phyloP scores from a whole-genome alignment of 2,329 filamentous ascomycete genomes.

The Colletotrichum simmondsii region DNA sequence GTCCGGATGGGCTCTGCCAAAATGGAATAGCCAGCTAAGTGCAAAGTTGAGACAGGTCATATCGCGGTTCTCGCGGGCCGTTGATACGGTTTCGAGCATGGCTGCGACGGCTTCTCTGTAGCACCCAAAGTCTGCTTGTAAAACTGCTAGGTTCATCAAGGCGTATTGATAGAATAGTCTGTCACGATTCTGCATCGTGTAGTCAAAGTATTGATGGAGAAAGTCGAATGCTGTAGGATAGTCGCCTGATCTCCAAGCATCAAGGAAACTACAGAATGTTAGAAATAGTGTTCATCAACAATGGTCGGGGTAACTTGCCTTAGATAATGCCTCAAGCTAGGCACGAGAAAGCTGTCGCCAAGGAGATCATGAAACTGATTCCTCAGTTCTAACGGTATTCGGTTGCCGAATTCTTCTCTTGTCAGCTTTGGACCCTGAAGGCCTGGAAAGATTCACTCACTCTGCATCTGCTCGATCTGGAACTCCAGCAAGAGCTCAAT shows the following conservation, averaged over 20 bases:
- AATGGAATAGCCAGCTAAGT: conserved; percentile 95
- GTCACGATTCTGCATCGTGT: conserved; percentile 88
- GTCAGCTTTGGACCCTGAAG: not conserved
- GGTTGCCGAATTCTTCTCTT: conserved; percentile 74
- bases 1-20: conserved; percentile 84
- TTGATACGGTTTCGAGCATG: conserved; percentile 94
- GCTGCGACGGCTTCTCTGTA: conserved; percentile 89
- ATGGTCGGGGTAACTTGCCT: conserved; percentile 57
- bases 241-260: conserved; percentile 92
- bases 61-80: conserved; percentile 93
- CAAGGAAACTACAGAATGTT: conserved; percentile 74
- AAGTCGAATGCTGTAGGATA: conserved; percentile 91
- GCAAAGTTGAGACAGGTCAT: conserved; percentile 94
- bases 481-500: conserved; percentile 86
- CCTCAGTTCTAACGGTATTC: conserved; percentile 80
- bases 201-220: conserved; percentile 95
- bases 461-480: conserved; percentile 89
- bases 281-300: conserved; percentile 17
- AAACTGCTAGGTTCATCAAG: conserved; percentile 88
- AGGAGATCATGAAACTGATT: conserved; percentile 77
- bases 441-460: conserved; percentile 52
- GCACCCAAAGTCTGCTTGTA: conserved; percentile 96
- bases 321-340: conserved; percentile 81
- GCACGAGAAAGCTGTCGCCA: conserved; percentile 72
- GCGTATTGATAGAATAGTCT: conserved; percentile 94